phyloP scores from a whole-genome alignment of 345 rosid species.

The Clarkia xantiana region DNA sequence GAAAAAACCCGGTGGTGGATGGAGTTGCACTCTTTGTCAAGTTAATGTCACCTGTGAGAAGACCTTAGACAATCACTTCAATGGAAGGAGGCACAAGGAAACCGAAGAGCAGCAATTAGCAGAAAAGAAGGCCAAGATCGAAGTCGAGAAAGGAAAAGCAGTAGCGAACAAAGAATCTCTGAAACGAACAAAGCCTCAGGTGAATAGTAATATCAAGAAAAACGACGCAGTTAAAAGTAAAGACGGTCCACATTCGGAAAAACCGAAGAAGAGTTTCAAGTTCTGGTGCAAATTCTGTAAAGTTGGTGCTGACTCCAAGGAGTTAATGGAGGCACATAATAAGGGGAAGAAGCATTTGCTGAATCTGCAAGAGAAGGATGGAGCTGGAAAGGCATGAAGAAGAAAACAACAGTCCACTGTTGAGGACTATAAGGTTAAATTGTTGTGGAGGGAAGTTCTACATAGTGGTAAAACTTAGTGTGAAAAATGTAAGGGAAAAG shows the following conservation, averaged over 20 bases:
- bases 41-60: conserved; percentile 23
- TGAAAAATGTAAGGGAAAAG: no score
- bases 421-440: no score
- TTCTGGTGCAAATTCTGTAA: conserved; percentile 46
- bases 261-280: conserved; percentile 10
- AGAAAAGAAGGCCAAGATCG: conserved; percentile 17
- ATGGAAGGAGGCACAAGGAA: conserved; percentile 28
- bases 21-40: conserved; percentile 42
- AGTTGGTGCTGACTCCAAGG: conserved; percentile 15
- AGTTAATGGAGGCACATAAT: conserved; percentile 29
- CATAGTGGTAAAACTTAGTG: no score
- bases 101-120: conserved; percentile 3
- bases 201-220: no score
- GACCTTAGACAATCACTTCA: conserved; percentile 25
- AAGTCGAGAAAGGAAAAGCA: background rate
- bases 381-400: no score
- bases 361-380: no score
- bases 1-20: conserved; percentile 23
- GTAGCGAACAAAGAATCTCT: conserved; percentile 8
- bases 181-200: background rate
- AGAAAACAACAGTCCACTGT: no score
- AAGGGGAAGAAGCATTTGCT: no score
- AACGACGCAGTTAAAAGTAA: no score
- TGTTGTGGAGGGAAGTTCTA: no score
- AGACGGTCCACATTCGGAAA: background rate